Conservation (phyloP, 106 monocot species). For the Dendrobium nobile region DNA sequence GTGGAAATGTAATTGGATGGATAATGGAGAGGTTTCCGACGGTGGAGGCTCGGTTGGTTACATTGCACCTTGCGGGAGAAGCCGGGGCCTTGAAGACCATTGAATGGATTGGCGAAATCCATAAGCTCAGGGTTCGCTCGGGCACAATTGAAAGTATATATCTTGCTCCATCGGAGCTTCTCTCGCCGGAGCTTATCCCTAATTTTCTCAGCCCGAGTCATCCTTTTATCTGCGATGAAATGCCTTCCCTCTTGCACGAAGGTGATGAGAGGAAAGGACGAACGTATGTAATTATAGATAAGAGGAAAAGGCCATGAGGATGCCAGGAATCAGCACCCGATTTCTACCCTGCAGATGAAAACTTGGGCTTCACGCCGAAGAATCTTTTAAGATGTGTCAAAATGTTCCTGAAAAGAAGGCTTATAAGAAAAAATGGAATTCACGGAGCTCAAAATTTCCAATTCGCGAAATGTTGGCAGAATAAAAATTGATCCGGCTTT, state of each 20-base stretch:
- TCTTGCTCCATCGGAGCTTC: conserved; percentile 46
- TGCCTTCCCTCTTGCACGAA: neutral
- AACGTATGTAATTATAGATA: no score
- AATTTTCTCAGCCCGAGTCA: neutral
- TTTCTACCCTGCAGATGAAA: neutral
- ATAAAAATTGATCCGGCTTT: neutral
- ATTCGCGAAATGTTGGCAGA: neutral
- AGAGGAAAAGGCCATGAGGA: neutral
- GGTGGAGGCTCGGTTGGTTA: conserved; percentile 31
- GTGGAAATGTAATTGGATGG: conserved; percentile 61
- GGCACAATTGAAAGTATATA: conserved; percentile 46
- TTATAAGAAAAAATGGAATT: neutral
- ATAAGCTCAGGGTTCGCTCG: conserved; percentile 7
- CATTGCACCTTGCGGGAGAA: conserved; percentile 61
- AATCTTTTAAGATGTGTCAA: neutral
- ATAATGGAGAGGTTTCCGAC: conserved; percentile 38
- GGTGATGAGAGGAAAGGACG: neutral
- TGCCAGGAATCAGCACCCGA: neutral
- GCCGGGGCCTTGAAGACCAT: conserved; percentile 57
- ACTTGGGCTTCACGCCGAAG: neutral
- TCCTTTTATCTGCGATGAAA: neutral
- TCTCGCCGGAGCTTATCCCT: conserved; percentile 17
- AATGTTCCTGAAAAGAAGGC: neutral
- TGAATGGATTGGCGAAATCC: conserved; percentile 8
- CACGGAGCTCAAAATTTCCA: neutral